These are phyloP conservation scores for Jackrogersella multiformis DNA, from an alignment of 495 filamentous ascomycete genomes.

Conservation along the genomic window DNA sequence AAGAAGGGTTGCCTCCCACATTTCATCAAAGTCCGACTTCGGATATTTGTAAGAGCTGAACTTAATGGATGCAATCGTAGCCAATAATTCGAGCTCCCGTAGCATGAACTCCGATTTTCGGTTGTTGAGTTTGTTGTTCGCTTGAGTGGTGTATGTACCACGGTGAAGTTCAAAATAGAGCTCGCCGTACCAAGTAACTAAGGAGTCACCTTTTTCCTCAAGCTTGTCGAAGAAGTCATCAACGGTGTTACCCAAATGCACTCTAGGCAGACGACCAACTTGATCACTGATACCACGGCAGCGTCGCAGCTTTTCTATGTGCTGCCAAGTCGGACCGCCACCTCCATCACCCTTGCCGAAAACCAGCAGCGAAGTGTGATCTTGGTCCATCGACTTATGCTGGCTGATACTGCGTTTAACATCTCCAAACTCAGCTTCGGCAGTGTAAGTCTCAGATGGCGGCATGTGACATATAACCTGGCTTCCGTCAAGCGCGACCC, in stretches of 20 bases:
- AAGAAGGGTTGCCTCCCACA: constrained; percentile 89
- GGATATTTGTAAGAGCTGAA: constrained; percentile 83
- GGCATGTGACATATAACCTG: constrained; percentile 98
- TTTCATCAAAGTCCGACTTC: constrained; percentile 86
- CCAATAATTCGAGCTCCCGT: constrained; percentile 87
- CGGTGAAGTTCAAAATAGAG: constrained; percentile 97
- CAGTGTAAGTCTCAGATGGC: constrained; percentile 93
- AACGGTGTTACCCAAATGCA: constrained; percentile 91
- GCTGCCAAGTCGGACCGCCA: constrained; percentile 92
- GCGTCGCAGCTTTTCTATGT: constrained; percentile 93
- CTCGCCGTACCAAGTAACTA: constrained; percentile 97
- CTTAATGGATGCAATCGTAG: constrained; percentile 82
- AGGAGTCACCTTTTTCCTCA: constrained; percentile 77
- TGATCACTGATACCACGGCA: constrained; percentile 93
- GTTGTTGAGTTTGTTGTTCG: constrained; percentile 96
- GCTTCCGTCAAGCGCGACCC: constrained; percentile 92
- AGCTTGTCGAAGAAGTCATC: constrained; percentile 93
- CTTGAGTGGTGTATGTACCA: constrained; percentile 95
- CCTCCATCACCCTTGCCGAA: constrained; percentile 98
- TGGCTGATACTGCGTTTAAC: constrained; percentile 89
- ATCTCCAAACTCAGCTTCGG: constrained; percentile 94
- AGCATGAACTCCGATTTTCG: constrained; percentile 84
- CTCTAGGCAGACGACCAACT: constrained; percentile 80
- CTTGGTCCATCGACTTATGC: constrained; percentile 94
- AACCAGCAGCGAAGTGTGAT: constrained; percentile 85